phyloP scores from a whole-genome alignment of 345 rosid species.

The Alliaria petiolata region DNA sequence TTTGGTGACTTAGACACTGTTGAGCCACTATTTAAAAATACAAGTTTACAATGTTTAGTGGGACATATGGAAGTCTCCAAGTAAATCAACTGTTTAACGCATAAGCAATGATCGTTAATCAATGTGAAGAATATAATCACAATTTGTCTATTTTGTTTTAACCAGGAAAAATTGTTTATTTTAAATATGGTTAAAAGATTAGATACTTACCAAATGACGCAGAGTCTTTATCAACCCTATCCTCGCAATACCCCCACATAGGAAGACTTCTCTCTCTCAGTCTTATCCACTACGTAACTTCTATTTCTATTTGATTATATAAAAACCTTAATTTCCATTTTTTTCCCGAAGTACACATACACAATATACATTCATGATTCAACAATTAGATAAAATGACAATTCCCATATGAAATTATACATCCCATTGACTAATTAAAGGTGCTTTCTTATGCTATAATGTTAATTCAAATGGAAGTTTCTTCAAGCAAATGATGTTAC shows the following conservation, averaged over 20 bases:
- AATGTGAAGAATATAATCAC: conserved; percentile 17
- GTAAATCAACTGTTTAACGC: not conserved
- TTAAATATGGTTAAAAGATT: not conserved
- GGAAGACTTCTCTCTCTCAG: conserved; percentile 8
- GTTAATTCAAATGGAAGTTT: conserved; percentile 25
- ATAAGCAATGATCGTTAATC: not conserved
- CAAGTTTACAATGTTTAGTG: not conserved
- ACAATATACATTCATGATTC: not conserved
- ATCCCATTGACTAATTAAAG: not conserved
- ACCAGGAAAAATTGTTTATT: not conserved
- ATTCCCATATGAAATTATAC: not conserved
- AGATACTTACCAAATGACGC: conserved; percentile 14
- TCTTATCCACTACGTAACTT: conserved; percentile 31
- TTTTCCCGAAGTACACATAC: not conserved
- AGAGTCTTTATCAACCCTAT: conserved; percentile 30
- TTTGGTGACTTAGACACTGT: not conserved
- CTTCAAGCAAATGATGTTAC: conserved; percentile 13
- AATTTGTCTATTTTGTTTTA: not conserved
- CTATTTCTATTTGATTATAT: not conserved
- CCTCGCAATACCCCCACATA: conserved; percentile 13
- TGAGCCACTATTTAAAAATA: not conserved
- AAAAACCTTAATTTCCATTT: not conserved
- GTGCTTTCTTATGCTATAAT: conserved; percentile 1
- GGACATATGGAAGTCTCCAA: not conserved
- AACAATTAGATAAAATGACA: not conserved